Conservation (phyloP, 2,329 filamentous ascomycete genomes). For the Diaporthe humulicola region DNA sequence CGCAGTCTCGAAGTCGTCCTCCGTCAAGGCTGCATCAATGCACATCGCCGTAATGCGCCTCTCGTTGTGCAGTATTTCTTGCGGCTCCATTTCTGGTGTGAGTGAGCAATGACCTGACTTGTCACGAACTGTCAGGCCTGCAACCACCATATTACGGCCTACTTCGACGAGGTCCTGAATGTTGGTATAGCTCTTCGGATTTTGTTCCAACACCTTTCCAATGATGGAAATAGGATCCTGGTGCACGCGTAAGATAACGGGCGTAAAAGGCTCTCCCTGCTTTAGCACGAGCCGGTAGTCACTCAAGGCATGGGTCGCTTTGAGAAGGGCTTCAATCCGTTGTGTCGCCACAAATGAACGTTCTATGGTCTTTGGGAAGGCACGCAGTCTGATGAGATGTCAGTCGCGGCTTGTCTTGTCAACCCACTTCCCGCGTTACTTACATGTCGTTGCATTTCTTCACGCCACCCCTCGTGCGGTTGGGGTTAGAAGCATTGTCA, state of each 20-base stretch:
- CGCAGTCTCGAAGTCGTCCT: slow-evolving; percentile 87
- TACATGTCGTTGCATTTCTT: slow-evolving; percentile 84
- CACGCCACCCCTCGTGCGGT: slow-evolving; percentile 80
- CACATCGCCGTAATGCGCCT: slow-evolving; percentile 84
- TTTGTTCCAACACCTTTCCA: slow-evolving; percentile 81
- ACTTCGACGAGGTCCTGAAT: slow-evolving; percentile 80
- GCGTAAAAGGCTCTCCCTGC: slow-evolving; percentile 84
- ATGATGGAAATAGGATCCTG: slow-evolving; percentile 81
- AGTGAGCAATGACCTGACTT: slow-evolving; percentile 46
- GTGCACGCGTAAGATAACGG: slow-evolving; percentile 82
- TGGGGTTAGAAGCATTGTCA: slow-evolving; percentile 86
- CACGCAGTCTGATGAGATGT: slow-evolving; percentile 63
- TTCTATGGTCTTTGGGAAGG: slow-evolving; percentile 72
- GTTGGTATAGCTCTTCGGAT: slow-evolving; percentile 79
- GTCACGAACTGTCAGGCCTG: slow-evolving; percentile 60
- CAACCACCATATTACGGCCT: slow-evolving; percentile 74
- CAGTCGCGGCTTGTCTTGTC: background rate
- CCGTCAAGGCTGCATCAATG: slow-evolving; percentile 77
- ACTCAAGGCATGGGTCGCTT: slow-evolving; percentile 80
- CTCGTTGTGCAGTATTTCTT: slow-evolving; percentile 60
- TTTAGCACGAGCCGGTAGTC: slow-evolving; percentile 84
- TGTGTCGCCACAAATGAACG: slow-evolving; percentile 64
- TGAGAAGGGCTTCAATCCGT: slow-evolving; percentile 74
- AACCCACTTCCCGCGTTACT: slow-evolving; percentile 47
- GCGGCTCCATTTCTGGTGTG: slow-evolving; percentile 46